Conservation (phyloP, 371 early-diverging fungal genomes). For the Mucor plumbeus region DNA sequence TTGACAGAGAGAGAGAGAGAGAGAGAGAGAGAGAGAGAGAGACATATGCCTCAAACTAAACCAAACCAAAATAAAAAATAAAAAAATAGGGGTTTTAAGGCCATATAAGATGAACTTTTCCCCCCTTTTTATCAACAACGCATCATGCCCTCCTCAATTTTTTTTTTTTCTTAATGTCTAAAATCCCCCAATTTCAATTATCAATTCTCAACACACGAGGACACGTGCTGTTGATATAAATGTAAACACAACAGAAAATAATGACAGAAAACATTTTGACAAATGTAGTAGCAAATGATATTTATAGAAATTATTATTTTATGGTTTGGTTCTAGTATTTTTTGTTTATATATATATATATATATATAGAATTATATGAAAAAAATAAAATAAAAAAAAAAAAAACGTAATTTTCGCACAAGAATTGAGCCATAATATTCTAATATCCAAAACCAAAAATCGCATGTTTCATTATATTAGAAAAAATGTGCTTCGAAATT, state of each 20-base stretch:
- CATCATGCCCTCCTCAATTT: neutral
- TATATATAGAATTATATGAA: neutral
- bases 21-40: neutral
- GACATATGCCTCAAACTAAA: neutral
- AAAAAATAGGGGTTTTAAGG: slow-evolving; percentile 4
- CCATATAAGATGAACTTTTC: neutral
- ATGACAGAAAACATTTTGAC: neutral
- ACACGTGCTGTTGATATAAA: slow-evolving; percentile 5
- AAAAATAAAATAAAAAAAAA: no score
- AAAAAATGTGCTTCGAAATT: neutral
- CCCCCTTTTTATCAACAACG: neutral
- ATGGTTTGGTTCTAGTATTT: neutral
- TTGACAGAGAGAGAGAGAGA: neutral
- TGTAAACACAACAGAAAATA: neutral
- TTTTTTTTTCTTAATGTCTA: neutral
- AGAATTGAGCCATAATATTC: neutral
- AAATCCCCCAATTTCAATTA: neutral
- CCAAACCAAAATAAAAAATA: no score
- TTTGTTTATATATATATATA: neutral
- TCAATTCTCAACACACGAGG: neutral
- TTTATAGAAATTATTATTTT: slow-evolving; percentile 2
- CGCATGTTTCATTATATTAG: slow-evolving; percentile 2
- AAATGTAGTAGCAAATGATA: neutral
- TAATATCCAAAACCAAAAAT: neutral
- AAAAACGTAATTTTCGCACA: neutral